Evolutionary conservation across 2,329 filamentous ascomycete species (phyloP), one percentile per base, ranked within the genome.

Genomic region (Tetracladium maxilliforme): DNA sequence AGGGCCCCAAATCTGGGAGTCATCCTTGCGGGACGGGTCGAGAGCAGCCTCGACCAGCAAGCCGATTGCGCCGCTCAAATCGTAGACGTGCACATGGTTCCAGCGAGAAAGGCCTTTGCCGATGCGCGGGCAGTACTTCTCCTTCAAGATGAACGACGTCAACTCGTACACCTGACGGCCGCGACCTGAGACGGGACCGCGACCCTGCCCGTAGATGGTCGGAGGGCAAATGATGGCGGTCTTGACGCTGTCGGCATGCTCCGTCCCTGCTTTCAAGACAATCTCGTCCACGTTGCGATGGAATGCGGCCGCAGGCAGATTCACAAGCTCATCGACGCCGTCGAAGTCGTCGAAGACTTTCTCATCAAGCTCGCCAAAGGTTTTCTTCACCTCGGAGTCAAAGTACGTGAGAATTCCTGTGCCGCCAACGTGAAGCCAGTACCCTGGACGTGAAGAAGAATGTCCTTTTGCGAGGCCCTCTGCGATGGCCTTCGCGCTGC

Each of bases 251-350:
- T 56, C 51, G 1, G 47, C 44, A 31, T 54, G 43, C 28, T 51
- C 44, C 6, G 46, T 44, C 2, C 70, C 64, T 4, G 52, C 45
- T 0, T 35, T 51, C 15, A 59, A 50, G n/a, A 83, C 63, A 14
- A 80, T 58, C 42, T 71, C 66, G 46, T 87, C 79, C 4, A 82
- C 65, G 38, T 72, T 56, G 10, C 74, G 66, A 48, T 84, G 78
- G 14, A 58, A 41, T 7, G 61, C 71, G 1, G 48, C 39, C 38
- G 71, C 64, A 0, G 71, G 71, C 1, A 78, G 39, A 8, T 41
- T 56, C 2, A 64, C 52, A 18, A 77, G 51, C 22, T 64, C 60
- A 9, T 54, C 48, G 19, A 79, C 57, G 25, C 61, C 63, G 7
- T 64, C 53, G 36, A 68, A 55, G 35, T 79, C 74, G 38, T 71